phyloP scores from a whole-genome alignment of 2,329 filamentous ascomycete genomes.

The Arthrinium phaeospermum region DNA sequence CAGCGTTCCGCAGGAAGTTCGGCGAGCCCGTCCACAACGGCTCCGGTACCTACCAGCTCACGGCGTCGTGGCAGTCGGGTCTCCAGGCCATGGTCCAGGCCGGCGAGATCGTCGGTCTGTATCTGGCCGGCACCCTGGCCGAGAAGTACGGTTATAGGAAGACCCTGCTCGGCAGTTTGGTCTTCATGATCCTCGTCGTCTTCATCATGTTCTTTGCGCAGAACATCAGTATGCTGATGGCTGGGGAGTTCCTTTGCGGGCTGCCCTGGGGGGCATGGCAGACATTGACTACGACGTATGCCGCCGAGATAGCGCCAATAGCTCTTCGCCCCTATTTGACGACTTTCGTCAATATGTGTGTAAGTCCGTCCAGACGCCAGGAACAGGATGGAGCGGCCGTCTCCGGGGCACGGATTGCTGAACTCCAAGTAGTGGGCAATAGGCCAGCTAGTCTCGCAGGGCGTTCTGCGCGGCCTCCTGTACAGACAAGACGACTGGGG shows the following conservation, averaged over 20 bases:
- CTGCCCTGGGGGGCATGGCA: slow-evolving; percentile 43
- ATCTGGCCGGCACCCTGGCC: slow-evolving; percentile 44
- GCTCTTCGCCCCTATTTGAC: slow-evolving; percentile 45
- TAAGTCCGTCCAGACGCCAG: slow-evolving; percentile 32
- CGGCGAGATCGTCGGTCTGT: slow-evolving; percentile 48
- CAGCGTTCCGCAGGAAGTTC: slow-evolving; percentile 35
- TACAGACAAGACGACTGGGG: slow-evolving; percentile 40
- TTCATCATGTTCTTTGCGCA: slow-evolving; percentile 44
- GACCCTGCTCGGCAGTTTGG: slow-evolving; percentile 43
- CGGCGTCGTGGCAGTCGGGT: slow-evolving; percentile 48
- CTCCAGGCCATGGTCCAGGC: slow-evolving; percentile 33
- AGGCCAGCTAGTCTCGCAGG: slow-evolving; percentile 45
- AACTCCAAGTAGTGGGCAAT: slow-evolving; percentile 38
- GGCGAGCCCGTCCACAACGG: slow-evolving; percentile 26
- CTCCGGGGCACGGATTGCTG: background rate
- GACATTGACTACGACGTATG: slow-evolving; percentile 44
- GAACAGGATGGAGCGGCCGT: background rate
- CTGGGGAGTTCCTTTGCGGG: slow-evolving; percentile 42
- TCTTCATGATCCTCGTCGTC: slow-evolving; percentile 41
- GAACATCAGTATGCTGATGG: slow-evolving; percentile 36
- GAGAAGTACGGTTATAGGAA: slow-evolving; percentile 42
- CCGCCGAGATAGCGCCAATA: slow-evolving; percentile 44
- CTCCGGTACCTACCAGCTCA: slow-evolving; percentile 43
- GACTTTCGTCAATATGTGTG: slow-evolving; percentile 49
- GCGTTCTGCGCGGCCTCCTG: slow-evolving; percentile 42